Evolutionary conservation across 805 yeast species (phyloP), one percentile per base, ranked within the genome.

Genomic region (Yamadazyma nakazawae): DNA sequence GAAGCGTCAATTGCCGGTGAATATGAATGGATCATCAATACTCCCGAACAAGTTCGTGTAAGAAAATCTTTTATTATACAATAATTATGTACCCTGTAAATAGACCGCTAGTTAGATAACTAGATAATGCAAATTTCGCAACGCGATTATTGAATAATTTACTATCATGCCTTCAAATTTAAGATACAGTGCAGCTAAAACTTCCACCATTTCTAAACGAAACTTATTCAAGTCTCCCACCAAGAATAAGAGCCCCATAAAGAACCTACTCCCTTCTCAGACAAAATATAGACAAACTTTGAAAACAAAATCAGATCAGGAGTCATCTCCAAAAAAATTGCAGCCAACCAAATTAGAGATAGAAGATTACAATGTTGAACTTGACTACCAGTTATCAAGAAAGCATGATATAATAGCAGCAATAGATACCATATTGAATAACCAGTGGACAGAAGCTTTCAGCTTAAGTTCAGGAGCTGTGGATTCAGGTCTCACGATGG

Each of bases 371-470:
- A 66, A 72, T 51, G 70, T 69, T 4, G 66, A 68, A 47, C 54
- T 72, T 45, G 74, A 72, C 49, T 71, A 62, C 42, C 72, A 66
- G 40, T 56, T 72, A 19, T 57, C 64, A 7, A 49, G 47, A n/a
- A 52, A 52, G 3, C 62, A 68, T 14, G 65, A 67, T 46, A 46
- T 72, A 2, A 32, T 61, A 21, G 53, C 54, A 2, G 75, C 74
- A 0, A 54, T 70, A 5, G 63, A 64, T 21, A 59, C 65, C 2
- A 62, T 70, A 5, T 32, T 68, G 7, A 49, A 52, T 5, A 71
- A 68, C 46, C 69, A 61, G 41, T 72, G 76, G 76, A 55, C 69
- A 0, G 77, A 72, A 47, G 54, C 61, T 4, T 61, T 67, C 2
- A 35, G 40, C 2, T 45, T 69, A 16, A 68, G 67, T 46, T 46